Evolutionary conservation across 495 filamentous ascomycete genomes (phyloP).

Genomic region (Neurospora terricola): DNA sequence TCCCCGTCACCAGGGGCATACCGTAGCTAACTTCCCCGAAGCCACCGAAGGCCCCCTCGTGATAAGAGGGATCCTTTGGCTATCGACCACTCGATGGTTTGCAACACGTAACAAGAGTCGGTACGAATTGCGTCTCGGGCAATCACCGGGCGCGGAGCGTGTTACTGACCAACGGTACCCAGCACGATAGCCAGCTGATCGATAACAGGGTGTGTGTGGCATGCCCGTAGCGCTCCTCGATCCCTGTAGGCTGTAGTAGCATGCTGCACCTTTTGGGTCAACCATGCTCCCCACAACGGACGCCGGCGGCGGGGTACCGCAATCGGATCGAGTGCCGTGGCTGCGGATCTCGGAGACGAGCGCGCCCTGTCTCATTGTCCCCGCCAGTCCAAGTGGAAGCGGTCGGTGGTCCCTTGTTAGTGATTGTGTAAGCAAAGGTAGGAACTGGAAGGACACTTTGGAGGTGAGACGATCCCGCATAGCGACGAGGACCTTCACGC

Average conservation of each 20-base stretch:
- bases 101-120: background rate
- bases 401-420: background rate
- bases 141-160: background rate
- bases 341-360: conserved; percentile 5
- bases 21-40: background rate
- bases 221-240: background rate
- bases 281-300: conserved; percentile 7
- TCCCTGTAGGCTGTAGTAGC: background rate
- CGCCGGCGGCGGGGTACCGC: conserved; percentile 13
- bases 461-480: background rate
- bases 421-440: background rate
- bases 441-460: background rate
- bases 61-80: background rate
- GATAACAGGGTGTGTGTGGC: background rate
- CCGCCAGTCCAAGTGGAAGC: background rate
- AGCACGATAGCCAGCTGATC: background rate
- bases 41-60: background rate
- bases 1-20: background rate
- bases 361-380: background rate
- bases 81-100: background rate
- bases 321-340: conserved; percentile 18
- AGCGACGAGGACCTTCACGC: background rate
- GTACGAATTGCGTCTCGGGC: background rate
- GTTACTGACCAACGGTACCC: background rate
- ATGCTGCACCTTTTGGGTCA: background rate